A percentile compares a stretch with the other conserved stretches of the same genome.
phyloP scores from a whole-genome alignment of 2,329 filamentous ascomycete species.

The Epichloe scottii region DNA sequence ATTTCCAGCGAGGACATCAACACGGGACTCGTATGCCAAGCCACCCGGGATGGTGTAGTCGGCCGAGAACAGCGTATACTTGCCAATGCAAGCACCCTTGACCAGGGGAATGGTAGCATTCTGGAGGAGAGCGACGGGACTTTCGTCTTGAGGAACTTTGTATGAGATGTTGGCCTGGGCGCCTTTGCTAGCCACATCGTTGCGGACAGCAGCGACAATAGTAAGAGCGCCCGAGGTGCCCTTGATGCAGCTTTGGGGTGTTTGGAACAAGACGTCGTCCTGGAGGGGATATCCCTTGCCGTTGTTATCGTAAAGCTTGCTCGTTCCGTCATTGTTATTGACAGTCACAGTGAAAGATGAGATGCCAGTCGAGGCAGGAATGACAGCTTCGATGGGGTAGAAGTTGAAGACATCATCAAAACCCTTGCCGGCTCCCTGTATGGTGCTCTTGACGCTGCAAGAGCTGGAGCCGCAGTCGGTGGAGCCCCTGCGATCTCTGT shows the following conservation, averaged over 20 bases:
- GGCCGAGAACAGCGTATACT: conserved; percentile 35
- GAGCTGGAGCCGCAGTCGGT: conserved; percentile 27
- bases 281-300: conserved; percentile 40
- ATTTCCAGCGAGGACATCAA: conserved; percentile 32
- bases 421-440: conserved; percentile 37
- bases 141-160: conserved; percentile 26
- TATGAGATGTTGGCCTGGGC: conserved; percentile 31
- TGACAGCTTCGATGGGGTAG: conserved; percentile 33
- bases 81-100: conserved; percentile 31
- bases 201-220: conserved; percentile 35
- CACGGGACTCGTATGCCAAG: conserved; percentile 29
- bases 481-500: conserved; percentile 41
- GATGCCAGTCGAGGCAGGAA: conserved; percentile 47
- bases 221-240: conserved; percentile 29
- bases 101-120: conserved; percentile 26
- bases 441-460: conserved; percentile 32
- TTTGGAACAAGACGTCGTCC: conserved; percentile 42
- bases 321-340: conserved; percentile 33
- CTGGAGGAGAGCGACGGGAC: conserved; percentile 29
- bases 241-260: conserved; percentile 42
- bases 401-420: conserved; percentile 50
- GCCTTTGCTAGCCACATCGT: conserved; percentile 30
- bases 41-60: conserved; percentile 31
- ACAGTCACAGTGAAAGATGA: conserved; percentile 46
- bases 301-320: conserved; percentile 41